These are phyloP conservation scores for Rhynchosporium graminicola DNA, from an alignment of 2,329 filamentous ascomycete genomes.

Conservation along the genomic window DNA sequence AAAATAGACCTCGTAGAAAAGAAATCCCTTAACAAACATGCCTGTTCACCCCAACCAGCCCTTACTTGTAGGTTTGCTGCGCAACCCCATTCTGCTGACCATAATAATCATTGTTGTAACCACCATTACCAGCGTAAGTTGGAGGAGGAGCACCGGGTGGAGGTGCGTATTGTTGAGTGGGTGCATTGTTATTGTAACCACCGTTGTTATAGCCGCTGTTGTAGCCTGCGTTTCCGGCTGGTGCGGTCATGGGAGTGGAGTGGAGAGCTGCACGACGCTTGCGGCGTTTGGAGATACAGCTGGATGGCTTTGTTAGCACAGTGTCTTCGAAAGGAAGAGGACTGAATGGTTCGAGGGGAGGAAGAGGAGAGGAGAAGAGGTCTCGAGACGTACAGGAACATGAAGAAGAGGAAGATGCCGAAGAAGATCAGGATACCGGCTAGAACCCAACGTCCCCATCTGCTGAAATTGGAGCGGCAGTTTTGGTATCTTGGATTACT, in stretches of 20 bases:
- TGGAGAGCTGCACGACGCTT: conserved; percentile 15
- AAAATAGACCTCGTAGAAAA: no score
- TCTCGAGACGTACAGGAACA: conserved; percentile 24
- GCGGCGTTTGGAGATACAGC: conserved; percentile 18
- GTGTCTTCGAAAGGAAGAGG: neutral
- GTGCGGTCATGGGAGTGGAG: conserved; percentile 19
- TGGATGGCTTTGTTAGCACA: neutral
- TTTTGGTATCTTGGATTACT: conserved; percentile 12
- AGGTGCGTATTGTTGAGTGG: conserved; percentile 15
- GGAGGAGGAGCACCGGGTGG: conserved; percentile 11
- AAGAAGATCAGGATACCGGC: conserved; percentile 30
- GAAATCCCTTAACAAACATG: no score
- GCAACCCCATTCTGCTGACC: conserved; percentile 27
- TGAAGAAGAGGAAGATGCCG: conserved; percentile 23
- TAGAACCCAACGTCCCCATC: conserved; percentile 32
- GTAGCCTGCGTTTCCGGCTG: neutral
- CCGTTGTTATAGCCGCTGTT: conserved; percentile 16
- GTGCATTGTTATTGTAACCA: conserved; percentile 3
- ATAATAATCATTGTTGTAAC: conserved; percentile 24
- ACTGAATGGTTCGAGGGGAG: neutral
- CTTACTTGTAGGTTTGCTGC: conserved; percentile 12
- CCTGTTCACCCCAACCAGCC: no score
- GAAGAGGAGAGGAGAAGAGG: neutral
- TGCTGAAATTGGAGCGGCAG: conserved; percentile 22
- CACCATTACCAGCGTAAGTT: conserved; percentile 8